Conservation (phyloP, 495 filamentous ascomycete species). For the Talaromyces ruber region DNA sequence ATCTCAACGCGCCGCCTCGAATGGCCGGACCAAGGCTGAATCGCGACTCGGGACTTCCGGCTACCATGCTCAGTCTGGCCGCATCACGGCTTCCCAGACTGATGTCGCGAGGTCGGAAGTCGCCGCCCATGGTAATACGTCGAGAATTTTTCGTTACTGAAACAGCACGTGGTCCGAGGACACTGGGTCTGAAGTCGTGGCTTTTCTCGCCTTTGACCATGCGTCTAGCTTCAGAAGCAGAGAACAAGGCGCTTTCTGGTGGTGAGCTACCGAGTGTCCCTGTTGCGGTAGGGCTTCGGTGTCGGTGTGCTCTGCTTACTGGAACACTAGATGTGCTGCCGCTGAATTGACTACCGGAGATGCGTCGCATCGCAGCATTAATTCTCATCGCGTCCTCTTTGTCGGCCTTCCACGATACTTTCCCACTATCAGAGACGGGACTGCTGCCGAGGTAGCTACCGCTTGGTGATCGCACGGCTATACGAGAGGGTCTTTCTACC, state of each 20-base stretch:
- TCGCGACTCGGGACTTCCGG: constrained; percentile 14
- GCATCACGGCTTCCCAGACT: constrained; percentile 36
- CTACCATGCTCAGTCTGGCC: constrained; percentile 34
- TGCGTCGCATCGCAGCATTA: constrained; percentile 54
- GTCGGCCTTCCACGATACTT: constrained; percentile 39
- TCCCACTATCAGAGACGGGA: constrained; percentile 30
- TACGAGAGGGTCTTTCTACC: constrained; percentile 38
- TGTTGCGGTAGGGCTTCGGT: constrained; percentile 53
- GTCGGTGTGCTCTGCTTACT: constrained; percentile 42
- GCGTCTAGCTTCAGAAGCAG: constrained; percentile 57
- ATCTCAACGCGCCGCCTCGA: constrained; percentile 9
- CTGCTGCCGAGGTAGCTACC: constrained; percentile 38
- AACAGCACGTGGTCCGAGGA: constrained; percentile 57
- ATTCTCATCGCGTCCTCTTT: constrained; percentile 52
- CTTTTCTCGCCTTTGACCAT: constrained; percentile 65
- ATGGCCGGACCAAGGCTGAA: constrained; percentile 8
- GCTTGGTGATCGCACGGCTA: constrained; percentile 37
- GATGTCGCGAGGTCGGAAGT: constrained; percentile 35
- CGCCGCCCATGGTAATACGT: constrained; percentile 43
- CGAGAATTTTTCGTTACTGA: constrained; percentile 54
- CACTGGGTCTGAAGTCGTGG: constrained; percentile 40
- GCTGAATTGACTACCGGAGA: constrained; percentile 28
- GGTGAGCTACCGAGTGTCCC: constrained; percentile 44
- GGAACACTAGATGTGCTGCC: constrained; percentile 23
- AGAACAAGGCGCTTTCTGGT: constrained; percentile 54